These are phyloP conservation scores for Neopestalotiopsis clavispora DNA, from an alignment of 2,329 filamentous ascomycete species.

Conservation along the genomic window DNA sequence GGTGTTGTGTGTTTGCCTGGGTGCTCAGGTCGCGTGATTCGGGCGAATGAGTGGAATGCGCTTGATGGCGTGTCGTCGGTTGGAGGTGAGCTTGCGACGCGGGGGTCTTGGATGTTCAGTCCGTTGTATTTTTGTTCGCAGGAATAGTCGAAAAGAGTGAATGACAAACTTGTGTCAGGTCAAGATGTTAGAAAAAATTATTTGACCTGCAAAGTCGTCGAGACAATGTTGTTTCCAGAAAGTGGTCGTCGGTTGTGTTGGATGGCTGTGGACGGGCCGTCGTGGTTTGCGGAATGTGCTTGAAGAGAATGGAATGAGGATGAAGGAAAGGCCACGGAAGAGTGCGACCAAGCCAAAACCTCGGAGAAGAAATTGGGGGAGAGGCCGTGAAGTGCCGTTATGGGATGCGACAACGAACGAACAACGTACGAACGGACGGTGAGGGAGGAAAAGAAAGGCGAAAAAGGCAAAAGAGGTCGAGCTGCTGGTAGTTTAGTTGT, in stretches of 20 bases:
- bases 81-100: background rate
- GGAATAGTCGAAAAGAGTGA: slow-evolving; percentile 8
- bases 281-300: slow-evolving; percentile 1
- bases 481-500: background rate
- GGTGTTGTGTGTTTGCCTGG: background rate
- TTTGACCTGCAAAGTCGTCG: slow-evolving; percentile 20
- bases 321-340: background rate
- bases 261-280: slow-evolving; percentile 3
- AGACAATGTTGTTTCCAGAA: slow-evolving; percentile 1
- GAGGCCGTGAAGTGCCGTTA: slow-evolving; percentile 12
- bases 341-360: slow-evolving; percentile 10
- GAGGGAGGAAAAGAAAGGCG: background rate
- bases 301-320: slow-evolving; percentile 25
- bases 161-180: slow-evolving; percentile 14
- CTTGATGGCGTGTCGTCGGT: slow-evolving; percentile 25
- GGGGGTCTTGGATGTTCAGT: background rate
- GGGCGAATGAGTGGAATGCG: slow-evolving; percentile 31
- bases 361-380: slow-evolving; percentile 11
- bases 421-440: slow-evolving; percentile 1
- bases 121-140: background rate
- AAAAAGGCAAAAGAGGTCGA: slow-evolving; percentile 12
- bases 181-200: slow-evolving; percentile 18
- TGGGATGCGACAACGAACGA: slow-evolving; percentile 7
- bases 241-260: slow-evolving; percentile 4
- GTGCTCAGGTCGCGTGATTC: background rate